Evolutionary conservation across 1,284 basidiomycete species (phyloP).

Genomic region (Anthracocystis walkeri): DNA sequence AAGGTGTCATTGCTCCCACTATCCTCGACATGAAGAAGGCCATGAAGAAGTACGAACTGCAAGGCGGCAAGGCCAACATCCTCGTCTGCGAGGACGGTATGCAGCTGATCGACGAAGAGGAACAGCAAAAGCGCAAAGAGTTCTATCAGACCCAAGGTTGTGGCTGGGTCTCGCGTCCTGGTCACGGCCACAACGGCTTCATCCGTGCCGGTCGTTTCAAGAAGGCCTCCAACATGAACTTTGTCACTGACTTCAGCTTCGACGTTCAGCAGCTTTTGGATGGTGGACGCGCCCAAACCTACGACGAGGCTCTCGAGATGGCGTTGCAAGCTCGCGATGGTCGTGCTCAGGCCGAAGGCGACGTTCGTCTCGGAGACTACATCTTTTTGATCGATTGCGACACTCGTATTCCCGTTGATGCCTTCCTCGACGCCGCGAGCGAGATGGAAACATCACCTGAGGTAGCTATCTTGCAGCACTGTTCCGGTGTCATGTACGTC

Average conservation of each 20-base stretch:
- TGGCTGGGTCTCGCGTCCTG: constrained; percentile 84
- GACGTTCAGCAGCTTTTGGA: constrained; percentile 80
- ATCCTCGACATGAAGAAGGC: constrained; percentile 83
- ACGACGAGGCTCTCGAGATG: constrained; percentile 34
- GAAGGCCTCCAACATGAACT: constrained; percentile 88
- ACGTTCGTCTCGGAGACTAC: constrained; percentile 49
- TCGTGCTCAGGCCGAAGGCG: constrained; percentile 68
- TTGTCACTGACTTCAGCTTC: constrained; percentile 87
- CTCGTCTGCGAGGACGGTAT: constrained; percentile 83
- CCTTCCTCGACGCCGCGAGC: constrained; percentile 83
- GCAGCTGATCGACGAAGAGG: constrained; percentile 75
- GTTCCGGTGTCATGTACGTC: constrained; percentile 84
- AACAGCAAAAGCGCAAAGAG: constrained; percentile 76
- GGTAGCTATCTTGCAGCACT: constrained; percentile 83
- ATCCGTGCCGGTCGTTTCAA: constrained; percentile 86
- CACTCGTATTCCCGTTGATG: constrained; percentile 85
- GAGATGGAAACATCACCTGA: constrained; percentile 82
- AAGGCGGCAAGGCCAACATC: constrained; percentile 82
- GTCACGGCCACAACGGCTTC: constrained; percentile 78
- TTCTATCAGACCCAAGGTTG: constrained; percentile 82
- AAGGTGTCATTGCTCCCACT: constrained; percentile 75
- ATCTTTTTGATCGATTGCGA: constrained; percentile 75
- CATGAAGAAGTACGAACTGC: constrained; percentile 87
- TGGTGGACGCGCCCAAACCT: constrained; percentile 50
- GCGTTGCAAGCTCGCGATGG: constrained; percentile 71